Percentiles rank a stretch among this genome's conserved stretches.
phyloP scores from a whole-genome alignment of 148 eudicot species.

The Tetragonia tetragonoides region DNA sequence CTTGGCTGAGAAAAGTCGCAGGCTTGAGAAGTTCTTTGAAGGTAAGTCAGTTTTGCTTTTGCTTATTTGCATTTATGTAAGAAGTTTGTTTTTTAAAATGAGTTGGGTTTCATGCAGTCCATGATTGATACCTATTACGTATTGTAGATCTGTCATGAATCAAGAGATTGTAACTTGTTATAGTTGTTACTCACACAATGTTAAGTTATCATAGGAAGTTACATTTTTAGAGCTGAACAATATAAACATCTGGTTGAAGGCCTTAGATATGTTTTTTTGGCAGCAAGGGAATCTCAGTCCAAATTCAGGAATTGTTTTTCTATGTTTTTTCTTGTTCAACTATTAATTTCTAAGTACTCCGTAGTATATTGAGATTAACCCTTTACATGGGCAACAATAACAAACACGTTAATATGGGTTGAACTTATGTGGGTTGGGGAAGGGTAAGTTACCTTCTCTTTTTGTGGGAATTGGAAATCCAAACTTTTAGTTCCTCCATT shows the following conservation, averaged over 20 bases:
- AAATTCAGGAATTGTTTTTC: too few species aligned
- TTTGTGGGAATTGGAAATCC: background rate
- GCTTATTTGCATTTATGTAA: background rate
- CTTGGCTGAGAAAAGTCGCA: slow-evolving; percentile 60
- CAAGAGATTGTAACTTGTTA: background rate
- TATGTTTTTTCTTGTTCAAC: too few species aligned
- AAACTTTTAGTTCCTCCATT: too few species aligned
- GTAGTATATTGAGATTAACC: too few species aligned
- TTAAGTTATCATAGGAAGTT: too few species aligned
- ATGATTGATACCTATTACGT: background rate
- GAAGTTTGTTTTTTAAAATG: background rate
- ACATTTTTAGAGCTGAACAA: too few species aligned
- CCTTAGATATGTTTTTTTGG: background rate
- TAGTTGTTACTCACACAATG: background rate
- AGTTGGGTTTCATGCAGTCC: background rate
- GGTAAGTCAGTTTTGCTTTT: slow-evolving; percentile 39
- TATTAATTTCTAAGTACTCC: too few species aligned
- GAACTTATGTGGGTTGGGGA: too few species aligned
- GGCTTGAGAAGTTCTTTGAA: slow-evolving; percentile 71
- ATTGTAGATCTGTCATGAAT: background rate
- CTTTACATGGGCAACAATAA: too few species aligned
- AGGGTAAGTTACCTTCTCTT: background rate
- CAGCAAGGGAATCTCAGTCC: background rate
- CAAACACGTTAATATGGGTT: too few species aligned
- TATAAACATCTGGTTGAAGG: background rate